These are phyloP conservation scores for Helichrysum umbraculigerum DNA, from an alignment of 129 eudicot species.

Conservation along the genomic window DNA sequence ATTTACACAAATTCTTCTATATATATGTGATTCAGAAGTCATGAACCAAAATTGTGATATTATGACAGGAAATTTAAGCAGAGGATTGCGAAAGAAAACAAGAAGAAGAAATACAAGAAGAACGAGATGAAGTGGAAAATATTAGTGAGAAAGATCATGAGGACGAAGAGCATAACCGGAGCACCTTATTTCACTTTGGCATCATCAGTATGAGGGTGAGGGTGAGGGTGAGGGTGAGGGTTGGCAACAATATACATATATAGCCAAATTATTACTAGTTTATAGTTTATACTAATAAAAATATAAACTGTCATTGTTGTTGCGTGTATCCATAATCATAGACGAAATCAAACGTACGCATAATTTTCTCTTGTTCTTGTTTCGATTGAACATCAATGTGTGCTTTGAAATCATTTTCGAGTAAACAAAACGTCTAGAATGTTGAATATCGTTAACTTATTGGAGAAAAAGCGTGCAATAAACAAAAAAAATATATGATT, in stretches of 20 bases:
- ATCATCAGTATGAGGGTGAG: conserved; percentile 32
- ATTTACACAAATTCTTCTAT: neutral
- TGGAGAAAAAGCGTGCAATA: too few relatives aligned
- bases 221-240: conserved; percentile 36
- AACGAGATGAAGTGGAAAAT: conserved; percentile 84
- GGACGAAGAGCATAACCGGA: conserved; percentile 86
- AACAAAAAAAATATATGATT: too few relatives aligned
- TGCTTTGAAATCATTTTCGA: conserved; percentile 23
- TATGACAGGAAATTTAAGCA: conserved; percentile 57
- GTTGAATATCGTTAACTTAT: too few relatives aligned
- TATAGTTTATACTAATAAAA: neutral
- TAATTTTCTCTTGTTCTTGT: conserved; percentile 17
- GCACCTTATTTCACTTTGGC: conserved; percentile 78
- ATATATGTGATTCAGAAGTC: neutral
- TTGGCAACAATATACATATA: conserved; percentile 1
- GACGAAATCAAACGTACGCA: conserved; percentile 1
- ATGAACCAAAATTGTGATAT: neutral
- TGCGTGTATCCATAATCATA: conserved; percentile 6
- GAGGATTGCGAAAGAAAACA: conserved; percentile 34
- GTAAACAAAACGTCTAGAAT: conserved; percentile 18
- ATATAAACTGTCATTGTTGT: conserved; percentile 16
- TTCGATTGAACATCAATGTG: conserved; percentile 15
- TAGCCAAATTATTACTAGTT: neutral
- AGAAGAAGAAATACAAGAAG: conserved; percentile 54
- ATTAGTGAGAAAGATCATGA: conserved; percentile 75